phyloP scores from a whole-genome alignment of 805 yeast species.

The Wickerhamiella dianesei region DNA sequence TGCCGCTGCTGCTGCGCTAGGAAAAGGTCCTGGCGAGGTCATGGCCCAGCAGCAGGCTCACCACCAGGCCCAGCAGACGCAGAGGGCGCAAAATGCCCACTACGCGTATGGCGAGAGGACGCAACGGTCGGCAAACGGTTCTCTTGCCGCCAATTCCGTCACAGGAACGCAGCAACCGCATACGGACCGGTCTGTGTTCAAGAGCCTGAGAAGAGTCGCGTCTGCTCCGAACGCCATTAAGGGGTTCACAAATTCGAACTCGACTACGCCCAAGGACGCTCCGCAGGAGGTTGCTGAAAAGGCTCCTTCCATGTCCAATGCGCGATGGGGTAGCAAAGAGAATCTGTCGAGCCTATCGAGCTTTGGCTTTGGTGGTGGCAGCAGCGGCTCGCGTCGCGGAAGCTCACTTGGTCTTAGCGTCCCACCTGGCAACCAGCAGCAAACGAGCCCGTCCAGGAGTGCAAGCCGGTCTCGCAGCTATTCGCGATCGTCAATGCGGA shows the following conservation, averaged over 20 bases:
- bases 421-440: not conserved
- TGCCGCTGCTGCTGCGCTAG: not conserved
- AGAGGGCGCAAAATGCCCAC: not conserved
- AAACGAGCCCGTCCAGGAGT: not conserved
- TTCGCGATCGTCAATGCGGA: constrained; percentile 60
- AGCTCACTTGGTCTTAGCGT: not conserved
- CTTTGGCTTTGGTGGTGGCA: not conserved
- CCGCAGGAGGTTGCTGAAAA: not conserved
- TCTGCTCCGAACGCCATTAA: constrained; percentile 64
- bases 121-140: not conserved
- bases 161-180: not conserved
- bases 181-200: constrained; percentile 15
- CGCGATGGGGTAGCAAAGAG: not conserved
- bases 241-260: not conserved
- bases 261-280: not conserved
- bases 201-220: constrained; percentile 48
- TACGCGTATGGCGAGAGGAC: not conserved
- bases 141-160: not conserved
- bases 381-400: not conserved
- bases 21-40: not conserved
- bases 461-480: constrained; percentile 39
- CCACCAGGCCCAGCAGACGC: constrained; percentile 1
- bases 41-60: constrained; percentile 3
- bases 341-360: not conserved
- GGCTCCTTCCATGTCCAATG: not conserved